Base-by-base conservation (phyloP, 495 filamentous ascomycete genomes). In the Clavariopsis aquatica region DNA sequence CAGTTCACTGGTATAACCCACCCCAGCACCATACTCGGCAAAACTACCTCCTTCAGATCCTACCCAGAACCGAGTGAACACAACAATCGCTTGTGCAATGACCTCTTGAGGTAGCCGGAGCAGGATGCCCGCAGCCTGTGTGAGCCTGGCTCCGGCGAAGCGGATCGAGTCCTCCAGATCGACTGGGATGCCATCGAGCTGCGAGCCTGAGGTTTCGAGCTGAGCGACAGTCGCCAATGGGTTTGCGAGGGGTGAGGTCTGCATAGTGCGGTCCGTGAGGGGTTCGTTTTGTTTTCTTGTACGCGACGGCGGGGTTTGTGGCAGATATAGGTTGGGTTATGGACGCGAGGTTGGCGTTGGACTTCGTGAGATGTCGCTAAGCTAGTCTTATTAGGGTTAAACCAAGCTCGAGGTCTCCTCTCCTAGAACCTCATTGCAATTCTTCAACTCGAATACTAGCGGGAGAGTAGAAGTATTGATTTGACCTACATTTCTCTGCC, bases 51-150 rank as follows among this genome's bases (percentile, higher is more conserved):
- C 85, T 49, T 88, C 86, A 0, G 82, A 70, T 0, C 86, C 85
- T 5, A 92, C 77, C 85, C 90, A 97, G 78, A 93, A 96, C 5
- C 94, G 82, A n/a, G 87, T 89, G 28, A 96, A 85, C 0, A 94
- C 78, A n/a, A 98, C 85, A 69, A 92, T 88, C 1, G 94, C 91
- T 69, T 92, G 91, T 15, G 92, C 89, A 27, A 96, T 91, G 51
- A 92, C 84, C 59, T 93, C 91, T 71, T 98, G 95, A 0, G 93
- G 89, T 52, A 98, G 78, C 45, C 89, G 84, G 2, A 98, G 81
- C 8, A 98, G 82, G 7, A 96, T 79, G 6, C 94, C 95, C 12
- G 94, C 92, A 19, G 89, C 84, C 74, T 98, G 95, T 12, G 90
- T 95, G 6, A 98, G 83, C 59, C 87, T 84, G 45, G 89, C 85